Evolutionary conservation across 176 grass and related monocot genomes (phyloP), one percentile per base, ranked within the genome.

Genomic region (Aegilops umbellulata): DNA sequence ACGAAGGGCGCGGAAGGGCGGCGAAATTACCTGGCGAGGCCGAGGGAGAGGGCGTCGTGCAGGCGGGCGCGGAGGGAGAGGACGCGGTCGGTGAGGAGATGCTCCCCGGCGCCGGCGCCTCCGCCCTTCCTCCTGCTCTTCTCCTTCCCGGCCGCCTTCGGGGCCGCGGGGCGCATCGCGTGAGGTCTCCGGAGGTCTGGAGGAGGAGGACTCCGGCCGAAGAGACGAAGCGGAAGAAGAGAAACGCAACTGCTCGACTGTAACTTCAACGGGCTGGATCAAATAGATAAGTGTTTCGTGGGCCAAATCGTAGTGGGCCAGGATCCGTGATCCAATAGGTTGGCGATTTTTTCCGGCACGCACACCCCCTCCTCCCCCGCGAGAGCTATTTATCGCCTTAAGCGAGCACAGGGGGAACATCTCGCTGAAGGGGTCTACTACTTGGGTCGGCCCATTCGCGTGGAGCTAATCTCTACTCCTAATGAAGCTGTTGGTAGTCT

Each of bases 21-120:
- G 58, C 10, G 47, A 9, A 17, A 77, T 68, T 83, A 94, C 93
- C 77, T 90, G 49, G 78, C 27, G 78, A 94, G 83, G 81, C 93
- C 90, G 68, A 94, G 90, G 19, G 87, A 76, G 78, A 94, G 82
- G 8, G 90, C 93, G 64, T 81, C 82, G 49, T 88, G 90, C 49
- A 94, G 93, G 79, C 93, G 90, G 8, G 80, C 39, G 47, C 85
- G 93, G 51, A 88, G 82, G 70, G 82, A 72, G 74, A 90, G 79
- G 8, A 86, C 72, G 69, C 92, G 86, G 67, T 92, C 89, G 34
- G 80, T 58, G 85, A 91, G 89, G 22, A 84, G 60, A 8, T 76
- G 23, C 0, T 79, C 89, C 6, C 62, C 65, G 19, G 61, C 60
- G 46, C 7, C 24, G 13, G 3, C 78, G 38, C 46, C 69, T 8